phyloP scores from a whole-genome alignment of 208 protist genomes.

The Crithidia mellificae region DNA sequence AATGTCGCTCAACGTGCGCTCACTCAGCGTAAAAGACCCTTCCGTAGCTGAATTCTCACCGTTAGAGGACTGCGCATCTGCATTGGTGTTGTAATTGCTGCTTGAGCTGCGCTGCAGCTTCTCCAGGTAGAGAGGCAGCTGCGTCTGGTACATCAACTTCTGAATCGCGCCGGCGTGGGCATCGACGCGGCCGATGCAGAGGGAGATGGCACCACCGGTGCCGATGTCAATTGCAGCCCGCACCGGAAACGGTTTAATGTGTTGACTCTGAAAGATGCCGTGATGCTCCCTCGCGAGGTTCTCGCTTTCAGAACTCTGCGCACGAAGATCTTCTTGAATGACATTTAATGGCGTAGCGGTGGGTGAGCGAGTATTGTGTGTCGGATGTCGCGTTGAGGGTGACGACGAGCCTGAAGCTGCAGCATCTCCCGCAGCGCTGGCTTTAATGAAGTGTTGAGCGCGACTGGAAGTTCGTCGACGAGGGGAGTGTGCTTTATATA shows the following conservation, averaged over 20 bases:
- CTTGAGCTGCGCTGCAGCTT: conserved; percentile 3
- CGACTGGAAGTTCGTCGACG: no score
- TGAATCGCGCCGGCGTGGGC: conserved; percentile 46
- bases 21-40: conserved; percentile 49
- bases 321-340: neutral
- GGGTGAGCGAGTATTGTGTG: no score
- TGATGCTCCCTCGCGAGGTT: conserved; percentile 15
- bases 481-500: no score
- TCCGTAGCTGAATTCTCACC: neutral
- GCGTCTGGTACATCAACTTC: conserved; percentile 78
- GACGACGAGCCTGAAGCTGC: no score
- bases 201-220: conserved; percentile 65
- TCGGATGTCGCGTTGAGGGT: no score
- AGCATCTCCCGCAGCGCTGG: no score
- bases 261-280: conserved; percentile 76
- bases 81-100: no score
- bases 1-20: conserved; percentile 62
- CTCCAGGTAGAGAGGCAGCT: conserved; percentile 73
- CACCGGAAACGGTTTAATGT: conserved; percentile 81
- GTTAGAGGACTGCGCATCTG: no score
- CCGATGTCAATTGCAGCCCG: conserved; percentile 88
- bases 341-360: neutral
- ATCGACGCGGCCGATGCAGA: conserved; percentile 82
- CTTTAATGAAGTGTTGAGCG: no score
- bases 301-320: no score